Base-by-base conservation (phyloP, 2,329 filamentous ascomycete species). In the Helotiales sp. region DNA sequence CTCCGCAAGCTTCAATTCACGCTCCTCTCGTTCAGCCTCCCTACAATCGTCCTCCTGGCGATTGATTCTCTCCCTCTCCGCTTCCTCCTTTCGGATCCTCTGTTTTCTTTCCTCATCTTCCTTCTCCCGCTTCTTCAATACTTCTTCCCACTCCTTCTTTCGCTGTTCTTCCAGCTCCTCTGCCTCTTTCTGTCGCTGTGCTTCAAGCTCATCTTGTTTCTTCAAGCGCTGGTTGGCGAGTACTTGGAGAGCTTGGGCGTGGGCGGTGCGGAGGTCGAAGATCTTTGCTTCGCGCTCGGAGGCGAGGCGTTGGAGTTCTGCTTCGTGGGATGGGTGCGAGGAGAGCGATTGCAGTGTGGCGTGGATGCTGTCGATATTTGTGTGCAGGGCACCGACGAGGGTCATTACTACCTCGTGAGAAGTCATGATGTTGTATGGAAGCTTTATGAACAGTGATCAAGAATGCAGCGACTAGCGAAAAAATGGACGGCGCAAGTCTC, bases 291-390 rank as follows among this genome's bases (percentile, higher is more conserved):
- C 73, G 15, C 73, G 57, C 28, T 75, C 71, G 17, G 24, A 43
- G 6, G 73, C 66, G 6, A 76, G 61, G 7, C 64, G 66, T 37
- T 71, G 66, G 49, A 76, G 71, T 50, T 74, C 69, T 11, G 68
- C 68, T 67, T 76, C 70, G 49, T 76, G 74, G 8, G 62, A 59
- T 20, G 68, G 63, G 2, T 72, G 71, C 28, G 73, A 71, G 6
- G 70, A 71, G 10, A 76, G 68, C 7, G 67, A 62, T 52, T 69
- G 59, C 10, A 75, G 62, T 10, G 66, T 70, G 22, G 70, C 52
- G 43, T 75, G 70, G 8, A 76, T 75, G 28, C 59, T 61, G 61
- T 75, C 73, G 57, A 76, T 74, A 52, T 75, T 76, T 6, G 59
- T 52, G 55, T 75, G 75, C n/a, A 76, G 65, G n/a, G 71, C 65